Evolutionary conservation across 257 asterid species (phyloP), one percentile per base, ranked within the genome.

Genomic region (Prunella vulgaris): DNA sequence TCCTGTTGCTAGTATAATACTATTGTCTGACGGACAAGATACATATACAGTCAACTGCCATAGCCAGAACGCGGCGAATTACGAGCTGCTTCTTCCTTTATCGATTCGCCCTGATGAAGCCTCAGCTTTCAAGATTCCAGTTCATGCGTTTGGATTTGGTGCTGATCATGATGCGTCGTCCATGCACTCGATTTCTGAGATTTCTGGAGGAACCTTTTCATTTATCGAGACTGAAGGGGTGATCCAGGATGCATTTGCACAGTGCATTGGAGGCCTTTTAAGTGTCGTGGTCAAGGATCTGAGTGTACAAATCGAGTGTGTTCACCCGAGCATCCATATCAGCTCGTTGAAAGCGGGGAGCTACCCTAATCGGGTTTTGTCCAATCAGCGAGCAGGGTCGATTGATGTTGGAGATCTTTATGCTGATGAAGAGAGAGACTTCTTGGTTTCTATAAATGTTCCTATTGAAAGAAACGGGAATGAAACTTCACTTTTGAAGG

Each of bases 181-280:
- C 4, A 94, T 94, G 99, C 99, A 94, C 74, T 87, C 96, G 3
- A 88, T 94, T 62, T 85, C 99, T 0, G 99, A 94, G 85, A 79
- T 81, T 32, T 91, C 99, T 12, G 97, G 99, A 69, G 99, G 99
- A 60, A 91, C 97, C 0, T 94, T 94, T 73, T 94, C 99, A 28
- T 94, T 94, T 81, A 94, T 94, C 8, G 99, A 94, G 81, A 85
- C 97, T 1, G 99, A 94, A 78, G 82, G 95, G 17, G 95, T 83
- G n/a, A 94, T 94, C 48, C 99, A 94, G 80, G 97, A 94, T 62
- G 99, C 99, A 1, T 94, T 94, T 73, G 99, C 99, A 10, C 99
- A 94, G 79, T 94, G 99, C 81, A 94, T 94, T 40, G 99, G 98
- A 0, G 99, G 99, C 37, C 93, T 94, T 60, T 75, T 94, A 79